phyloP scores from a whole-genome alignment of 345 rosid species.

The Aquilaria sinensis region DNA sequence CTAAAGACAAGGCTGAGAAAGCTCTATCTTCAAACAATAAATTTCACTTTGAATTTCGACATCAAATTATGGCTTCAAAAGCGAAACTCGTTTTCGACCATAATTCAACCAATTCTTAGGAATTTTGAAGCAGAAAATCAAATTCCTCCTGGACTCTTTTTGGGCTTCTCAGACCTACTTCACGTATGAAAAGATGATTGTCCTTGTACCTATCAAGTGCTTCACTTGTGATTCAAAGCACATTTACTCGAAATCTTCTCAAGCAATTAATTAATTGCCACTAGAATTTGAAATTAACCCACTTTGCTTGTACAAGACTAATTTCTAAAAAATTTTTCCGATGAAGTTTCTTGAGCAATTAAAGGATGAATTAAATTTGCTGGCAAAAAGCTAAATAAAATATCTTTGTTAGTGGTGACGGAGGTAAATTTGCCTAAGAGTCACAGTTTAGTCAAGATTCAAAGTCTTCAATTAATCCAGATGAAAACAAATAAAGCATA shows the following conservation, averaged over 20 bases:
- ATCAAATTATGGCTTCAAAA: too few species aligned
- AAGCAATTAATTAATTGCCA: not conserved
- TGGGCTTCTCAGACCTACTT: slow-evolving; percentile 34
- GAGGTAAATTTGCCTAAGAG: too few species aligned
- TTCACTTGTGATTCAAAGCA: slow-evolving; percentile 29
- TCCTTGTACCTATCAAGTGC: not conserved
- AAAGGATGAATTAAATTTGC: not conserved
- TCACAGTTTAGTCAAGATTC: too few species aligned
- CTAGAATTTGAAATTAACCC: not conserved
- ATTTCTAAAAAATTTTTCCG: too few species aligned
- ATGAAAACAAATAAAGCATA: too few species aligned
- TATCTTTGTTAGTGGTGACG: too few species aligned
- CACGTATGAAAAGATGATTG: not conserved
- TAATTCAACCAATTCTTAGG: slow-evolving; percentile 9
- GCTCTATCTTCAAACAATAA: slow-evolving; percentile 55
- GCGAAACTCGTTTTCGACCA: slow-evolving; percentile 3
- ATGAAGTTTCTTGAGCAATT: not conserved
- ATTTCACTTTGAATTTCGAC: not conserved
- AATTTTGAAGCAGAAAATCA: not conserved
- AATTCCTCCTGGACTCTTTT: slow-evolving; percentile 5
- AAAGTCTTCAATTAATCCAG: too few species aligned
- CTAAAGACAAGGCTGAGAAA: slow-evolving; percentile 67
- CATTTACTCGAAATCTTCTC: slow-evolving; percentile 13
- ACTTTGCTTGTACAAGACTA: too few species aligned
- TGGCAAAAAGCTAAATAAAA: too few species aligned